Conservation (phyloP, 306 rosid species). For the Castanea crenata region DNA sequence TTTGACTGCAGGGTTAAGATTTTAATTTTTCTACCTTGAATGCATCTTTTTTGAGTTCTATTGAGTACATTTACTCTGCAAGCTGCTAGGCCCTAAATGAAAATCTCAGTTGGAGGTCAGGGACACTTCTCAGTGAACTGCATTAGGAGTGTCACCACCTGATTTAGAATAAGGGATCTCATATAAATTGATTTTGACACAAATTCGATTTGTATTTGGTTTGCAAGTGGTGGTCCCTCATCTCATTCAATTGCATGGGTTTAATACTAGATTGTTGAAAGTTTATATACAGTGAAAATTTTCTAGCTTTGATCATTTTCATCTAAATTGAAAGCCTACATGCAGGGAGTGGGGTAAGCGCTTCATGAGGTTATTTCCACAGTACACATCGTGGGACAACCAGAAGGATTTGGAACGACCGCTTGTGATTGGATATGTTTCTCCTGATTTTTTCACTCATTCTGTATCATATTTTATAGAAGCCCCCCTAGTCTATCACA, state of each 20-base stretch:
- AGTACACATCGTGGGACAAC: slow-evolving; percentile 78
- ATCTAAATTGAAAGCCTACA: slow-evolving; percentile 12
- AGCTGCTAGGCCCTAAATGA: background rate
- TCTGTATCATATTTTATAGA: slow-evolving; percentile 95
- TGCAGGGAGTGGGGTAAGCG: slow-evolving; percentile 98
- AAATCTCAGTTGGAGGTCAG: background rate
- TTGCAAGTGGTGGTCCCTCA: too few relatives aligned
- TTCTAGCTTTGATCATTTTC: background rate
- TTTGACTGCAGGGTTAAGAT: background rate
- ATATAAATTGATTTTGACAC: too few relatives aligned
- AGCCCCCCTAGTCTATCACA: slow-evolving; percentile 86
- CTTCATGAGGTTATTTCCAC: slow-evolving; percentile 80
- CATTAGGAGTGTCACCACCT: background rate
- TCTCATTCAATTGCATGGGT: background rate
- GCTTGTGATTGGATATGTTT: slow-evolving; percentile 88
- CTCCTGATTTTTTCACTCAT: slow-evolving; percentile 98
- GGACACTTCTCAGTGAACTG: background rate
- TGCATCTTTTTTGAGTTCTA: background rate
- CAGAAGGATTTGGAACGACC: slow-evolving; percentile 86
- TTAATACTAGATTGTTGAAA: background rate
- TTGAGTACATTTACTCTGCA: background rate
- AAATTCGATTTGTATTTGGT: too few relatives aligned
- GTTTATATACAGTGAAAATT: background rate
- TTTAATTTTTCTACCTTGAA: background rate
- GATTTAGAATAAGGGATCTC: background rate